A percentile compares a stretch with the other conserved stretches of the same genome.
These are phyloP conservation scores for Amanita rubescens DNA, from an alignment of 768 basidiomycete genomes.

Conservation along the genomic window DNA sequence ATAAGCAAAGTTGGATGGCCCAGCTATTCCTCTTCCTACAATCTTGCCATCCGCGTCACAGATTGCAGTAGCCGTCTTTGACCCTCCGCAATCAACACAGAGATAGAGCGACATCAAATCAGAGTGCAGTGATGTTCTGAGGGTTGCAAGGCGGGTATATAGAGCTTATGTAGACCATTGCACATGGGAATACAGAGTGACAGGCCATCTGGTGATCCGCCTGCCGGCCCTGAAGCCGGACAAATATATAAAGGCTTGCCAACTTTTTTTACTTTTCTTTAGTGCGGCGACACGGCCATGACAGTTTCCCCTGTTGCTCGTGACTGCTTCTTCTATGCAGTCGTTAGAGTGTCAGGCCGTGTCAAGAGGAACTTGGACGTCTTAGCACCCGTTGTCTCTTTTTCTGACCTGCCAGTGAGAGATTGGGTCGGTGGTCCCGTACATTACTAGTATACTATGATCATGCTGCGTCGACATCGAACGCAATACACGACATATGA, in stretches of 20 bases:
- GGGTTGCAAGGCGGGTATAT: background rate
- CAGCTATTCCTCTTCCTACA: constrained; percentile 59
- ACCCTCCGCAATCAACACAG: constrained; percentile 85
- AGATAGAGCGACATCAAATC: constrained; percentile 54
- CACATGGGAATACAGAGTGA: background rate
- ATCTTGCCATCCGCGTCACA: constrained; percentile 49
- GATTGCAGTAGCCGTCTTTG: constrained; percentile 79
- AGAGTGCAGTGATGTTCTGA: background rate
- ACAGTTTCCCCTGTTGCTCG: constrained; percentile 83
- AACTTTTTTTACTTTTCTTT: constrained; percentile 23
- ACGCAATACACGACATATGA: no score
- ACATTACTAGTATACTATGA: constrained; percentile 19
- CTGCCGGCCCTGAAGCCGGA: constrained; percentile 31
- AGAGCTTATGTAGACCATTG: background rate
- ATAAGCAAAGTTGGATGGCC: constrained; percentile 84
- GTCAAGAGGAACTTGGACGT: constrained; percentile 69
- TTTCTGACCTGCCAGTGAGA: constrained; percentile 33
- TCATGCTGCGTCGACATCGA: no score
- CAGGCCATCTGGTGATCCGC: background rate
- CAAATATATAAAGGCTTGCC: constrained; percentile 11
- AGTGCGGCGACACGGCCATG: constrained; percentile 82
- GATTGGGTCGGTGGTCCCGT: constrained; percentile 77
- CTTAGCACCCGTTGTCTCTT: constrained; percentile 72
- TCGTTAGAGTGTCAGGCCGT: constrained; percentile 88
- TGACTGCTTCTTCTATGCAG: constrained; percentile 53